phyloP scores from a whole-genome alignment of 495 filamentous ascomycete species.

The Clavariopsis aquatica region DNA sequence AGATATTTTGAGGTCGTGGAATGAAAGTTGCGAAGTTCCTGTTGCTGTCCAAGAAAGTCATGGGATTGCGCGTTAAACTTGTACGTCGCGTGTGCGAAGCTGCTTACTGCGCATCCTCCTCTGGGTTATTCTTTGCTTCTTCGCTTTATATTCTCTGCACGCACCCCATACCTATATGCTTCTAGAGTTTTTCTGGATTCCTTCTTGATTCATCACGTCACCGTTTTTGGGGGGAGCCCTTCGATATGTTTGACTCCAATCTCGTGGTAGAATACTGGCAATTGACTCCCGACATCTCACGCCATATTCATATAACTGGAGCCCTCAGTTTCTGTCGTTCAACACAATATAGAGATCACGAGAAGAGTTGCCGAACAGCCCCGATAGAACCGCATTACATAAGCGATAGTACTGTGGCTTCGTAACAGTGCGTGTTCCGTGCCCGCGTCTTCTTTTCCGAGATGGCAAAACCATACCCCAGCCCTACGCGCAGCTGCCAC shows the following conservation, averaged over 20 bases:
- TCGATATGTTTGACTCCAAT: no score
- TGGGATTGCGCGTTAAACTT: slow-evolving; percentile 15
- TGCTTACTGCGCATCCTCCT: no score
- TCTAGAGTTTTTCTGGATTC: no score
- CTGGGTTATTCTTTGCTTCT: no score
- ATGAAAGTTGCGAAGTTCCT: no score
- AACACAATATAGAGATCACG: background rate
- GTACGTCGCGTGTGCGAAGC: no score
- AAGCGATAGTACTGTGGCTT: slow-evolving; percentile 1
- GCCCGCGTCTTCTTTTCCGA: slow-evolving; percentile 18
- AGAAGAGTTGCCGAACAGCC: background rate
- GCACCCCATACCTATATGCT: no score
- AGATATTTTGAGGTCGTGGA: no score
- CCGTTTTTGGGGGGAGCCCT: no score
- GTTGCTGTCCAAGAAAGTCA: background rate
- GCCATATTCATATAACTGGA: slow-evolving; percentile 8
- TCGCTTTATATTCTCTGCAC: no score
- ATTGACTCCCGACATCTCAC: background rate
- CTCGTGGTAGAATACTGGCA: background rate
- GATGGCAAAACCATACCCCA: background rate
- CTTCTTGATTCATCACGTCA: no score
- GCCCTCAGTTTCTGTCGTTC: background rate
- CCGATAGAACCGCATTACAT: background rate
- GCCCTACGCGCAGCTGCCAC: slow-evolving; percentile 11
- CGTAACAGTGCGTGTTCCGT: slow-evolving; percentile 5